Evolutionary conservation across 306 rosid species (phyloP).

Genomic region (Corylus heterophylla): DNA sequence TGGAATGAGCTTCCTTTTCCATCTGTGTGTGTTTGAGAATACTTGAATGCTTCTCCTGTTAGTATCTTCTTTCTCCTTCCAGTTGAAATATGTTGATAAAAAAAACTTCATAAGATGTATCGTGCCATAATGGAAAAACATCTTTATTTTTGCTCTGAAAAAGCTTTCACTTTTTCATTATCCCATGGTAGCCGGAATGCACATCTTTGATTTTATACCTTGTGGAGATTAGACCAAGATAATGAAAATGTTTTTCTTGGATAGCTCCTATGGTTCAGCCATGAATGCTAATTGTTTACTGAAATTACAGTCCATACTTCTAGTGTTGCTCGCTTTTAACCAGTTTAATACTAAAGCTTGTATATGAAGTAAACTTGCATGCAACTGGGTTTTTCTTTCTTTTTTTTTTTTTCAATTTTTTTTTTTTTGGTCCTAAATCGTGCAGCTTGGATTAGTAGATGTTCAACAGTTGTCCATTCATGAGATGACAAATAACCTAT

Average conservation of each 20-base stretch:
- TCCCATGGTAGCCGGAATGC: neutral
- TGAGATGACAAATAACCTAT: slow-evolving; percentile 9
- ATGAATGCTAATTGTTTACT: neutral
- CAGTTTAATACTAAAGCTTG: neutral
- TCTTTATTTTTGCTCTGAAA: neutral
- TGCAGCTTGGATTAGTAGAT: neutral
- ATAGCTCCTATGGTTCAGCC: neutral
- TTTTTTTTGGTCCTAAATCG: no score
- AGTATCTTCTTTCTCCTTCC: neutral
- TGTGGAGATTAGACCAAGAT: neutral
- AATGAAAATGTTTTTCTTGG: neutral
- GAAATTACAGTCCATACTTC: neutral
- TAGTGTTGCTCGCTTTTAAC: neutral
- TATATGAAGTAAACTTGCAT: neutral
- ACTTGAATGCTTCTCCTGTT: neutral
- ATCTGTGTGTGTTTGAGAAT: neutral
- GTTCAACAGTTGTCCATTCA: neutral
- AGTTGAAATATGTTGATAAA: neutral
- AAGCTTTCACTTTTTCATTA: neutral
- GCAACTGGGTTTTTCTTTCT: no score
- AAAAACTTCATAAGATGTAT: neutral
- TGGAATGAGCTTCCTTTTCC: neutral
- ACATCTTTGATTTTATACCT: neutral
- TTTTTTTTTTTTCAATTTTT: no score
- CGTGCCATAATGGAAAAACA: neutral